Percentiles rank a stretch among this genome's conserved stretches.
These are phyloP conservation scores for Termitomyces eurrhizus DNA, from an alignment of 768 basidiomycete species.

Conservation along the genomic window DNA sequence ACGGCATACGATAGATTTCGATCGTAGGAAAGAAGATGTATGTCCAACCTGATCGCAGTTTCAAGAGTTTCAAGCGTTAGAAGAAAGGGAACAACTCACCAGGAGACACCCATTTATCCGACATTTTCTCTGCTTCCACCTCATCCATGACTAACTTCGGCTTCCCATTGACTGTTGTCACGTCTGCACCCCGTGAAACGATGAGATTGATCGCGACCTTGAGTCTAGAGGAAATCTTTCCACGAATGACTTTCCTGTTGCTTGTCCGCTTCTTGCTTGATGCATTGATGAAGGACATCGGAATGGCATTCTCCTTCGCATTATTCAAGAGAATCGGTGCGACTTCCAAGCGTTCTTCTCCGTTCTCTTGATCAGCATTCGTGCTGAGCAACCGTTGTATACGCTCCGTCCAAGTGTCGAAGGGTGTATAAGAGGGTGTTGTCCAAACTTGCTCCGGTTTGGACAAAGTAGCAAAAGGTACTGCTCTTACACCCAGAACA, in stretches of 20 bases:
- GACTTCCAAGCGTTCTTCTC: slow-evolving; percentile 5
- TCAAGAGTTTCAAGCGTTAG: slow-evolving; percentile 14
- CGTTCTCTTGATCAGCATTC: slow-evolving; percentile 1
- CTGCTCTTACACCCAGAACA: slow-evolving; percentile 23
- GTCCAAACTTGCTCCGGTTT: slow-evolving; percentile 19
- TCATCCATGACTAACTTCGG: slow-evolving; percentile 20
- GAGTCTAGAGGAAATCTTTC: slow-evolving; percentile 28
- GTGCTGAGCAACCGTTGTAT: slow-evolving; percentile 7
- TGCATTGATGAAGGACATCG: slow-evolving; percentile 34
- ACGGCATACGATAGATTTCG: slow-evolving; percentile 41
- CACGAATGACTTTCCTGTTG: slow-evolving; percentile 26
- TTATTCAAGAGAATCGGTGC: slow-evolving; percentile 19
- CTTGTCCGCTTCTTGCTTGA: slow-evolving; percentile 33
- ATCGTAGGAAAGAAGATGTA: slow-evolving; percentile 38
- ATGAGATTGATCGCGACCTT: slow-evolving; percentile 38
- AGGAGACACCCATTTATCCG: slow-evolving; percentile 27
- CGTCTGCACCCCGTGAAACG: slow-evolving; percentile 36
- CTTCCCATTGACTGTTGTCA: slow-evolving; percentile 15
- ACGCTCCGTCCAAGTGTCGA: slow-evolving; percentile 19
- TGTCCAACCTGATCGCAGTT: slow-evolving; percentile 36
- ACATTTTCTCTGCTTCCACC: slow-evolving; percentile 18
- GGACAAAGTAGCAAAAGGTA: slow-evolving; percentile 28
- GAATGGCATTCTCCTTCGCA: slow-evolving; percentile 19
- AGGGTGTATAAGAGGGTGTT: slow-evolving; percentile 16
- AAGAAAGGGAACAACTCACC: slow-evolving; percentile 21